phyloP scores from a whole-genome alignment of 1,139 yeast species.

The Nadsonia starkeyi-henricii region DNA sequence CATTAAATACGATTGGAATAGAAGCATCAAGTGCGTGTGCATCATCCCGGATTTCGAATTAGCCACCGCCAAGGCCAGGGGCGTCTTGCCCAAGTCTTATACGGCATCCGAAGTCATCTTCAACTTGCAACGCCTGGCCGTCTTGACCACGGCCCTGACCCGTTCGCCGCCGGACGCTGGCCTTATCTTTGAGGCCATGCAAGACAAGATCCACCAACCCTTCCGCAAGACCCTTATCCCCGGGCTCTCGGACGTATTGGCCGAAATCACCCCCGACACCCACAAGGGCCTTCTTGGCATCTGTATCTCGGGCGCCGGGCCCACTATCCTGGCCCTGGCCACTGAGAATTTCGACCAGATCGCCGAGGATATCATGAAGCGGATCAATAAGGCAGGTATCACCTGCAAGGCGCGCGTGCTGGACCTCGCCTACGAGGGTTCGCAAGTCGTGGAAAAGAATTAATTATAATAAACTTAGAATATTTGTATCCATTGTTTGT shows the following conservation, averaged over 20 bases:
- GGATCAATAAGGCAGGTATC: constrained; percentile 55
- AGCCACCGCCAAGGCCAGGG: constrained; percentile 80
- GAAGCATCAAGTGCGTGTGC: constrained; percentile 71
- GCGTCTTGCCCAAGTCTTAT: constrained; percentile 72
- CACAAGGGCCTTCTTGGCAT: constrained; percentile 84
- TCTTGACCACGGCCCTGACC: constrained; percentile 70
- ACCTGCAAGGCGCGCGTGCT: constrained; percentile 70
- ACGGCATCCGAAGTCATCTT: constrained; percentile 74
- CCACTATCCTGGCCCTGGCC: constrained; percentile 88
- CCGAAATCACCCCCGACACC: constrained; percentile 67
- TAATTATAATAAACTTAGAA: too few relatives aligned
- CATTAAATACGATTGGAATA: constrained; percentile 72
- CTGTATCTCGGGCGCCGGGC: constrained; percentile 96
- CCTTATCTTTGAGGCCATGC: constrained; percentile 87
- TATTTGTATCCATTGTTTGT: too few relatives aligned
- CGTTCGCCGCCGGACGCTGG: constrained; percentile 69
- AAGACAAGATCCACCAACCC: constrained; percentile 91
- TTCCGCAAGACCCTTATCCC: constrained; percentile 85
- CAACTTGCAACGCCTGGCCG: constrained; percentile 69
- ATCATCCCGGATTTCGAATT: constrained; percentile 90
- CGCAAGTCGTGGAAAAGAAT: constrained; percentile 24
- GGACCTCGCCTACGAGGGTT: constrained; percentile 82
- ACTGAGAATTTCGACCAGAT: constrained; percentile 77
- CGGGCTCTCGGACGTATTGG: constrained; percentile 69
- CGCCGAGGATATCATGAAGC: constrained; percentile 56